These are phyloP conservation scores for Macroventuria anomochaeta DNA, from an alignment of 2,329 filamentous ascomycete genomes.

Conservation along the genomic window DNA sequence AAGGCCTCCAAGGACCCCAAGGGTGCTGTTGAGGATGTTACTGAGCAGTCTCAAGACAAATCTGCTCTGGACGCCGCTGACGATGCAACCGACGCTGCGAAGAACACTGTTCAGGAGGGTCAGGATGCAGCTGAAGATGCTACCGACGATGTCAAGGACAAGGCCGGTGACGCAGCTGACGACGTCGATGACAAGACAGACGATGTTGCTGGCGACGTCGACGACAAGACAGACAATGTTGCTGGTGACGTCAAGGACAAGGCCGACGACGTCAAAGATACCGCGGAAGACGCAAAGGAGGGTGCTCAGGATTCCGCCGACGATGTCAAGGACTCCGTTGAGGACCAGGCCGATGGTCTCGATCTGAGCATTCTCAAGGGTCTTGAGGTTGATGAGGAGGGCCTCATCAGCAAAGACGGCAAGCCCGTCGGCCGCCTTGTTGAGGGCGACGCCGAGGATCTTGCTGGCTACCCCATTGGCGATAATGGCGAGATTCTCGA, in stretches of 20 bases:
- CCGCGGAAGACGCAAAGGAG: conserved; percentile 40
- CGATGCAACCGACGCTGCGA: conserved; percentile 32
- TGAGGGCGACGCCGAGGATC: conserved; percentile 61
- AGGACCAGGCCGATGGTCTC: conserved; percentile 44
- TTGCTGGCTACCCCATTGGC: conserved; percentile 59
- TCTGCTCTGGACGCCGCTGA: conserved; percentile 47
- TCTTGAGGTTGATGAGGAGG: conserved; percentile 61
- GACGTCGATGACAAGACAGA: conserved; percentile 46
- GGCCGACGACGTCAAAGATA: conserved; percentile 46
- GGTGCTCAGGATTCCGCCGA: conserved; percentile 41
- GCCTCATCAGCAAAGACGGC: conserved; percentile 58
- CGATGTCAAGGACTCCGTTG: conserved; percentile 32
- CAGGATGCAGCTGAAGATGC: conserved; percentile 44
- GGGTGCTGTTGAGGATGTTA: conserved; percentile 47
- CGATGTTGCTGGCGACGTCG: conserved; percentile 51
- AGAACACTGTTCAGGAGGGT: conserved; percentile 46
- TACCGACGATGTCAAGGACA: conserved; percentile 37
- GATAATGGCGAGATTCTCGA: conserved; percentile 63
- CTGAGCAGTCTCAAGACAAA: conserved; percentile 42
- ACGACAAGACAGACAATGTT: conserved; percentile 35
- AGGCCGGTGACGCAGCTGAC: conserved; percentile 37
- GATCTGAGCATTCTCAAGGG: conserved; percentile 58
- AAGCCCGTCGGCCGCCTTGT: conserved; percentile 57
- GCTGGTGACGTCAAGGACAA: conserved; percentile 45
- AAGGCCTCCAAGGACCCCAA: conserved; percentile 50